Evolutionary conservation across 208 protist species (phyloP), one percentile per base, ranked within the genome.

Genomic region (Kentomonas sorsogonicus): DNA sequence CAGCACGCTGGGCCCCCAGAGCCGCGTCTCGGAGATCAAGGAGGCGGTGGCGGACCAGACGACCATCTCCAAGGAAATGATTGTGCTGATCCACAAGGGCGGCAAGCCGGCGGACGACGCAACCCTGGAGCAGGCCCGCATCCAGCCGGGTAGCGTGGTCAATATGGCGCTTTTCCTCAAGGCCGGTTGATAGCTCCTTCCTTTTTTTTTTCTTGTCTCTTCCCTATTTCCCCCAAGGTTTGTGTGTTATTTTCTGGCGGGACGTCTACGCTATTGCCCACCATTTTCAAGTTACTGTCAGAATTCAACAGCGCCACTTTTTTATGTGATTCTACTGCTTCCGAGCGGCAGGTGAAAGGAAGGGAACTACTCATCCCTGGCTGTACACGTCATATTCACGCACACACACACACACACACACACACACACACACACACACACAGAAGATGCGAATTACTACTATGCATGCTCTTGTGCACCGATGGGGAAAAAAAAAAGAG

Each of bases 1-100:
- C 48, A 66, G 74, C 23, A 79, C 79, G 1, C 72, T 93, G 10
- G 85, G 83, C 31, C 68, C 78, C 1, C 70, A 79, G n/a, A 89
- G 91, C 68, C 94, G 77, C 6, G 74, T 96, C 4, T 58, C 50
- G 0, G 73, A 91, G 3, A 59, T 96, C 25, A 94, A 94, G 71
- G 74, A 73, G 18, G 78, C 77, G 56, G 60, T 96, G 1, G 76
- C 92, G 61, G 78, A 93, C 58, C 78, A 72, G 31, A 86, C 89
- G 48, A 77, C 83, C 9, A 86, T 95, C 50, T 77, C 83, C 15
- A 68, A 69, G 26, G 80, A 81, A 27, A 91, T 93, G 85, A 86
- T 93, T 39, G 68, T 74, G 54, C 66, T 96, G 22, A 68, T 96
- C 5, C 87, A 84, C 69, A 63, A 64, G 11, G 90, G 90, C n/a